Base-by-base conservation (phyloP, 768 basidiomycete species). In the Boletus sp. region DNA sequence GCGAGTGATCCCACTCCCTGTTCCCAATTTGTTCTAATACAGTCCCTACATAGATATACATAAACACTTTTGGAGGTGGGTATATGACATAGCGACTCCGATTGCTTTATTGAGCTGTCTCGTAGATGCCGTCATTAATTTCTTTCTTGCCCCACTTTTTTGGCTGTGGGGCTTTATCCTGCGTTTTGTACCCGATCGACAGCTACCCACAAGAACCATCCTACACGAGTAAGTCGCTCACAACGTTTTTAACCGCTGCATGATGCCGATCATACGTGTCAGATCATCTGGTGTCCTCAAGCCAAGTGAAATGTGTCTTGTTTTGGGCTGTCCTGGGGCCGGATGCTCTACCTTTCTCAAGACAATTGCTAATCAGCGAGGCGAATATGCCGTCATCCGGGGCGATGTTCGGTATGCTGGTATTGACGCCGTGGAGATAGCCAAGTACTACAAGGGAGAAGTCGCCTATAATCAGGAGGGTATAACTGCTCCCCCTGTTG, bases 271-370 rank as follows among this genome's bases (percentile, higher is more conserved):
- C 9, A 30, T 47, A 33, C n/a, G n/a, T 54, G 36, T n/a, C 56
- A 85, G 85, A 59, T 81, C 81, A 20, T 85, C 83, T 7, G 92
- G 90, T 40, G 75, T 85, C 17, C 72, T 92, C 40, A 85, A 88
- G 59, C 83, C 89, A 0, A 86, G 91, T 17, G 87, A 94, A 77
- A 94, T 94, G 92, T 87, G 90, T 66, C 80, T 93, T 7, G 90
- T 90, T 20, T 77, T 90, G 12, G 92, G 92, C 18, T 86, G 90
- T 53, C 92, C 92, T 5, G 89, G 88, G 1, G 81, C 90, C 6
- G 93, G 93, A 35, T 95, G 94, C 68, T 84, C 87, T 1, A 90
- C 94, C 0, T 93, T 96, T 75, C 78, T 96, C 20, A 93, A 92
- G 72, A 73, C 85, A 0, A 86, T 96, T 57, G 82, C 94, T 18